Evolutionary conservation across 1,284 basidiomycete genomes (phyloP).

Genomic region (Trichosporon faecale): DNA sequence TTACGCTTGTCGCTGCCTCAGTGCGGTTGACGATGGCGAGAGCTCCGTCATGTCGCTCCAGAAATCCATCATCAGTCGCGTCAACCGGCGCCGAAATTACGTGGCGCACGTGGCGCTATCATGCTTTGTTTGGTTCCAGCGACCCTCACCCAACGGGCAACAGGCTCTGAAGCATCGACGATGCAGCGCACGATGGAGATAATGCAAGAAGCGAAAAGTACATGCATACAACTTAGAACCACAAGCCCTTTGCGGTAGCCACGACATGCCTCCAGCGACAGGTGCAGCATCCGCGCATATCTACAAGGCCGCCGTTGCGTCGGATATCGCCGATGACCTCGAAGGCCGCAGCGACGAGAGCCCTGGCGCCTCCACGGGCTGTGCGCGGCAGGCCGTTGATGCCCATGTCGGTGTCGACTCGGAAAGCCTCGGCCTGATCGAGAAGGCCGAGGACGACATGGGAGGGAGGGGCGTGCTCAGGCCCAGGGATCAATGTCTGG

Average conservation of each 20-base stretch:
- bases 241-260: not conserved
- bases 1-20: not conserved
- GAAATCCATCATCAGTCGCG: not conserved
- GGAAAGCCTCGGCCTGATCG: constrained; percentile 36
- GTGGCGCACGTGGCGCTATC: constrained; percentile 3
- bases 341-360: constrained; percentile 38
- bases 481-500: constrained; percentile 1
- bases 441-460: constrained; percentile 18
- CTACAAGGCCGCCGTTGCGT: not conserved
- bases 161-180: not conserved
- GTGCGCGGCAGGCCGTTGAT: constrained; percentile 45
- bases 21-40: not conserved
- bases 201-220: not conserved
- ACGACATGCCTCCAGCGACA: not conserved
- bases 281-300: constrained; percentile 1
- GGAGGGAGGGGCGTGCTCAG: constrained; percentile 9
- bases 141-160: not conserved
- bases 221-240: constrained; percentile 1
- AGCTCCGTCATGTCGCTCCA: not conserved
- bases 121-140: not conserved
- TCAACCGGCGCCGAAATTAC: not conserved
- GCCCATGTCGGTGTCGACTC: constrained; percentile 27
- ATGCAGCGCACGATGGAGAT: not conserved
- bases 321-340: not conserved
- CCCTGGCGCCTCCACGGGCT: constrained; percentile 44